Evolutionary conservation across 805 yeast species (phyloP).

Genomic region (Lachancea mirantina): DNA sequence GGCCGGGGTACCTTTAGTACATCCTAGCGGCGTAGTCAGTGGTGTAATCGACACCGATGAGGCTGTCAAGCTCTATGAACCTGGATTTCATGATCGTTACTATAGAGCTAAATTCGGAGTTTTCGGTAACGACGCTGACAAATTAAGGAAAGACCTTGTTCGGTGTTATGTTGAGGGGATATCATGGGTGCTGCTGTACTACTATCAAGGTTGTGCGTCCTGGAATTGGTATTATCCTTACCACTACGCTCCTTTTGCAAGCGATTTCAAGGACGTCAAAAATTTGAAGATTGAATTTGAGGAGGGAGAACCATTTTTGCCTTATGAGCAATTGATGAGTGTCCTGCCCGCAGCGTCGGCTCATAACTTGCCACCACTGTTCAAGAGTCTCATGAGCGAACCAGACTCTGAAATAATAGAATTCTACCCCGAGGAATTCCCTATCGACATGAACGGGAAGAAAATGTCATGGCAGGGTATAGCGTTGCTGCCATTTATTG

Average conservation of each 20-base stretch:
- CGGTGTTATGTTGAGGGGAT: slow-evolving; percentile 84
- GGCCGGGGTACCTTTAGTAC: slow-evolving; percentile 20
- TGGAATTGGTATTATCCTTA: slow-evolving; percentile 98
- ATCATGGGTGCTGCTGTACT: slow-evolving; percentile 91
- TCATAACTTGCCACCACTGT: slow-evolving; percentile 73
- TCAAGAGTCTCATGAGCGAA: slow-evolving; percentile 74
- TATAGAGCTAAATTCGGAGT: slow-evolving; percentile 68
- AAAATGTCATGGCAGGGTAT: slow-evolving; percentile 95
- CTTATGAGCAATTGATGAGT: slow-evolving; percentile 91
- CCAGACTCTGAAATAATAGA: slow-evolving; percentile 79
- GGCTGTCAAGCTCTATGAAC: slow-evolving; percentile 67
- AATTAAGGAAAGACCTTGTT: slow-evolving; percentile 53
- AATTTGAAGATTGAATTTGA: slow-evolving; percentile 52
- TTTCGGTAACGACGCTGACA: slow-evolving; percentile 44
- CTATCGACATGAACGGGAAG: slow-evolving; percentile 92
- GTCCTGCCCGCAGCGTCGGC: slow-evolving; percentile 92
- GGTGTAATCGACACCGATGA: slow-evolving; percentile 41
- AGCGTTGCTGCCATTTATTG: slow-evolving; percentile 84
- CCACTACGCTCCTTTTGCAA: slow-evolving; percentile 97
- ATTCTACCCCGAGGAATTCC: slow-evolving; percentile 82
- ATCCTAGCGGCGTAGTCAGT: slow-evolving; percentile 22
- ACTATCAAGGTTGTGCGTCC: slow-evolving; percentile 96
- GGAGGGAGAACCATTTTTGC: slow-evolving; percentile 73
- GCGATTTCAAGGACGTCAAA: slow-evolving; percentile 58
- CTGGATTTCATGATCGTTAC: slow-evolving; percentile 81